Evolutionary conservation across 176 grass and related monocot species (phyloP), one percentile per base, ranked within the genome.

Genomic region (Zizania latifolia): DNA sequence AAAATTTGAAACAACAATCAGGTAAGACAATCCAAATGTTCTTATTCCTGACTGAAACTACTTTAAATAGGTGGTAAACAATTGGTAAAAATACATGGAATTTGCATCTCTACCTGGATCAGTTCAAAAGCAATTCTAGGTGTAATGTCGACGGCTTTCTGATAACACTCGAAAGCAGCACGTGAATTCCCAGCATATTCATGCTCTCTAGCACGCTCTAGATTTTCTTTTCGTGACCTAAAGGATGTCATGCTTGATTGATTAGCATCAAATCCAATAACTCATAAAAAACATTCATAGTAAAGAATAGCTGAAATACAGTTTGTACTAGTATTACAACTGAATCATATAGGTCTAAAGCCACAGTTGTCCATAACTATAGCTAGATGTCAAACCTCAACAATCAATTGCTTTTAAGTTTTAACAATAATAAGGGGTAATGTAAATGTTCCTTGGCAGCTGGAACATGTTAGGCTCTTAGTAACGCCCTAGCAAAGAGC

Each of bases 81-180:
- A 15, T 69, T 58, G 31, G 65, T n/a, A n/a, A 58, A 9, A 45
- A 37, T 36, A 46, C 34, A 81, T 71, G 71, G n/a, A 86, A 72
- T 65, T 31, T 58, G 50, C 30, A 40, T 19, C 50, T 24, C 5
- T 81, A 97, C 94, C 90, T 91, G 88, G 43, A 97, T 97, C 43
- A 97, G 75, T 75, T 92, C 81, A 68, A 74, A 89, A 66, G 94
- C 94, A 80, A 93, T 93, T 76, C 75, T 83, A 41, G 94, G 94
- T 71, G 94, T 91, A 81, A 97, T 97, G 68, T 97, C 94, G 15
- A 97, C 94, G 89, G 94, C 94, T 74, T 97, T 97, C 72, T 97
- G 94, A 70, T 97, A 97, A 48, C 90, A 93, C 81, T 89, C 71
- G 75, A 83, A 97, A 74, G 94, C 90, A 78, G 88, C 90, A 81